Conservation (phyloP, 1,284 basidiomycete genomes). For the Tranzscheliella williamsii region DNA sequence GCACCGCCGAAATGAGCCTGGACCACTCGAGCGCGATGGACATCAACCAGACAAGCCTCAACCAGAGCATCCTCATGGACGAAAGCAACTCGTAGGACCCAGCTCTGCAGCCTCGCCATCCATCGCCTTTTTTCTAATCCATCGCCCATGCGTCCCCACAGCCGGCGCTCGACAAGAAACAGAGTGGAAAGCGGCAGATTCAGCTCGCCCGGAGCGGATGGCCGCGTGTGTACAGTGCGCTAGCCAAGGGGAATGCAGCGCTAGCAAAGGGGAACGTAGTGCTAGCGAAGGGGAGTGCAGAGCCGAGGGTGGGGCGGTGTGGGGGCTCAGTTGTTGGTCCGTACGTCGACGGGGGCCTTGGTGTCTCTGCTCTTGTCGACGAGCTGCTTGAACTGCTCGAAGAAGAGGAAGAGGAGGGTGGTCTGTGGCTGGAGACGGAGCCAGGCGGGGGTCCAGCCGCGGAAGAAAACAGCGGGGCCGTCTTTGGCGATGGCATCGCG, state of each 20-base stretch:
- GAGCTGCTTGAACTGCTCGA: conserved; percentile 51
- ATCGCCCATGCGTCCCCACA: no score
- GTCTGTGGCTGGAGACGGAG: conserved; percentile 58
- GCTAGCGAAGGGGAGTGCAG: no score
- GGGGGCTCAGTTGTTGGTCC: conserved; percentile 10
- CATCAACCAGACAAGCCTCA: conserved; percentile 4
- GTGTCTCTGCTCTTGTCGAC: conserved; percentile 40
- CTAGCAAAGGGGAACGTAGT: no score
- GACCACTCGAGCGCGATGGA: conserved; percentile 7
- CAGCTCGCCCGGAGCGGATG: no score
- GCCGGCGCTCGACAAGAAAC: no score
- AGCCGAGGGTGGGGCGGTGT: no score
- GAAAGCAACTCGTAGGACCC: conserved; percentile 16
- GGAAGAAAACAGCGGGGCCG: conserved; percentile 65
- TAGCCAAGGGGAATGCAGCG: no score
- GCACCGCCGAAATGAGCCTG: conserved; percentile 27
- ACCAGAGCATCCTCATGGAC: conserved; percentile 29
- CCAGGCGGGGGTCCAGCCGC: conserved; percentile 67
- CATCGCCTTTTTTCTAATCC: no score
- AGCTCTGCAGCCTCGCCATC: no score
- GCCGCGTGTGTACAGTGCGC: no score
- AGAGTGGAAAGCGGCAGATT: no score
- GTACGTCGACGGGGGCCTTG: conserved; percentile 4
- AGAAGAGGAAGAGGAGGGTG: conserved; percentile 54
- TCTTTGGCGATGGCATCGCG: conserved; percentile 54